These are phyloP conservation scores for Fusarium neocosmosporiellum DNA, from an alignment of 2,329 filamentous ascomycete species.

Conservation along the genomic window DNA sequence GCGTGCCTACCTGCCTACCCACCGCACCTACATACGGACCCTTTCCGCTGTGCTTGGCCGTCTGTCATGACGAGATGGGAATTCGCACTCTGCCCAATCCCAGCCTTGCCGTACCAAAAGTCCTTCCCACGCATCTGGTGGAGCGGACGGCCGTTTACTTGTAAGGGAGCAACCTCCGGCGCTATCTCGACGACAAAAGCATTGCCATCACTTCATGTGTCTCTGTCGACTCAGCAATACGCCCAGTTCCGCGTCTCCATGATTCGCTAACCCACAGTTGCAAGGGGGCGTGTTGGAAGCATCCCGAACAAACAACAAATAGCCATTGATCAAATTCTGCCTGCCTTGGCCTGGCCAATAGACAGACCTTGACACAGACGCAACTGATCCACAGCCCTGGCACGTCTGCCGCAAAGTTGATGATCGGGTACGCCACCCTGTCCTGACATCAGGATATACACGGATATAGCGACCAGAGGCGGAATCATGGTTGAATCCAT, in stretches of 20 bases:
- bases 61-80: background rate
- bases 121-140: background rate
- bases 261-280: background rate
- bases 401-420: background rate
- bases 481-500: background rate
- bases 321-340: background rate
- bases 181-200: background rate
- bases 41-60: background rate
- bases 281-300: background rate
- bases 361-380: background rate
- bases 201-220: background rate
- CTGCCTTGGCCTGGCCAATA: background rate
- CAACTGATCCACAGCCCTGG: background rate
- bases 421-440: background rate
- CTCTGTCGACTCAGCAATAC: background rate
- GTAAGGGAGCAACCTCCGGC: background rate
- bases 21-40: background rate
- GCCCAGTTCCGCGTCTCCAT: background rate
- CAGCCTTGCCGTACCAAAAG: background rate
- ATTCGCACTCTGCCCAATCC: background rate
- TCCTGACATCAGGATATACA: background rate
- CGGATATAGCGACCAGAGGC: background rate
- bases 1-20: too few relatives aligned
- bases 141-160: background rate
- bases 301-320: background rate